These are phyloP conservation scores for Tricholoma sp. DNA, from an alignment of 768 basidiomycete genomes.

Conservation along the genomic window DNA sequence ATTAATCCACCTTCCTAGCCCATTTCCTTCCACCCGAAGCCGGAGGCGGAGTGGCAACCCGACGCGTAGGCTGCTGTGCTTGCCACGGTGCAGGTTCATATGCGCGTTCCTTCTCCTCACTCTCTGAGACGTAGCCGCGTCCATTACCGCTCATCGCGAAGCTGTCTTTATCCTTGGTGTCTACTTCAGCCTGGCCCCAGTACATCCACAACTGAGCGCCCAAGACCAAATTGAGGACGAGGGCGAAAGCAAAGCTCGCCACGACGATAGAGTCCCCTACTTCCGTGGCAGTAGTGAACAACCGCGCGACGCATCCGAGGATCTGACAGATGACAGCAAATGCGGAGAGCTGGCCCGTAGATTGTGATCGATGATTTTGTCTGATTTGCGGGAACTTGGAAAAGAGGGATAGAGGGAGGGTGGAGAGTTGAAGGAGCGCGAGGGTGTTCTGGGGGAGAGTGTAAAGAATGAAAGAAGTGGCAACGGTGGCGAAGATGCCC, in stretches of 20 bases:
- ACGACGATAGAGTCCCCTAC: conserved; percentile 77
- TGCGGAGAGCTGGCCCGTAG: conserved; percentile 91
- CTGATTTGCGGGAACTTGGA: conserved; percentile 94
- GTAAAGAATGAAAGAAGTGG: conserved; percentile 35
- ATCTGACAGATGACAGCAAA: conserved; percentile 90
- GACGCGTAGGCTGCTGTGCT: conserved; percentile 27
- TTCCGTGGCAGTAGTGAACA: conserved; percentile 92
- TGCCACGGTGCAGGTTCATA: conserved; percentile 20
- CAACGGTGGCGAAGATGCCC: conserved; percentile 24
- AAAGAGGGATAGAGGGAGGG: conserved; percentile 86
- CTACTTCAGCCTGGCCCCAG: conserved; percentile 53
- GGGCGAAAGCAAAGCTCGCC: conserved; percentile 80
- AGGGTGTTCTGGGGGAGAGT: conserved; percentile 45
- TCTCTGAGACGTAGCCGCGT: conserved; percentile 3
- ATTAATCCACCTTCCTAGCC: conserved; percentile 70
- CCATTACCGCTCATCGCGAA: conserved; percentile 9
- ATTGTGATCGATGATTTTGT: conserved; percentile 67
- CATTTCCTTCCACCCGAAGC: conserved; percentile 60
- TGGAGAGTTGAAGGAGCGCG: conserved; percentile 72
- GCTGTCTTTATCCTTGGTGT: conserved; percentile 14
- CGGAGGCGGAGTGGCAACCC: conserved; percentile 39
- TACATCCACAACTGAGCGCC: conserved; percentile 83
- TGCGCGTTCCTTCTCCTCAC: conserved; percentile 10
- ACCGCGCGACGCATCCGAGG: conserved; percentile 80
- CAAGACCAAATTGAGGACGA: conserved; percentile 77